phyloP scores from a whole-genome alignment of 1,284 basidiomycete genomes.

The Ustilago loliicola region DNA sequence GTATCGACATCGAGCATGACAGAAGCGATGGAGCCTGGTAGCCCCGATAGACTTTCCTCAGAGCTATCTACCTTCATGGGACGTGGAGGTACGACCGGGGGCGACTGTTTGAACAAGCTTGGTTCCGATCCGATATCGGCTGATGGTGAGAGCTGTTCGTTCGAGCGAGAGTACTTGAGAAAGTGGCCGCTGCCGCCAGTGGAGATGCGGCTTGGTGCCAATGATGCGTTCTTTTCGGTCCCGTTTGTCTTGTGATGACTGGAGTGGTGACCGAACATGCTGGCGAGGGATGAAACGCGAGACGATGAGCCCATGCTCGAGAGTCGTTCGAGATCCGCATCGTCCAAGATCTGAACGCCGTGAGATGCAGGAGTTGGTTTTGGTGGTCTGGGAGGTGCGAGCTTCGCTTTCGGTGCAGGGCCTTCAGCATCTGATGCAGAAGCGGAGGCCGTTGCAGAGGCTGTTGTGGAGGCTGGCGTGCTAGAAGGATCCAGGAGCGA shows the following conservation, averaged over 20 bases:
- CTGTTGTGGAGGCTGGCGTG: constrained; percentile 18
- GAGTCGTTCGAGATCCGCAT: constrained; percentile 47
- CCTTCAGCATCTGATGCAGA: constrained; percentile 42
- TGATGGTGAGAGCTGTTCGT: constrained; percentile 43
- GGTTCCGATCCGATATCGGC: constrained; percentile 9
- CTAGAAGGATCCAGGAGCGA: constrained; percentile 13
- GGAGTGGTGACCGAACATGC: constrained; percentile 29
- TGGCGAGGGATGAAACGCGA: constrained; percentile 38
- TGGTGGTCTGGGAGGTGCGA: constrained; percentile 38
- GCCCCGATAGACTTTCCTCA: constrained; percentile 24
- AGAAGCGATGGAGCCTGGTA: constrained; percentile 33
- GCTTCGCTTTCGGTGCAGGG: constrained; percentile 19
- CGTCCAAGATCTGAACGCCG: constrained; percentile 43
- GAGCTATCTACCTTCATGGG: constrained; percentile 42
- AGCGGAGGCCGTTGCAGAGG: constrained; percentile 32
- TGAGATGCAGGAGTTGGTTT: constrained; percentile 30
- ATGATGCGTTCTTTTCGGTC: not conserved
- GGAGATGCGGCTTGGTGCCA: constrained; percentile 24
- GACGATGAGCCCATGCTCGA: constrained; percentile 20
- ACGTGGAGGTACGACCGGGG: constrained; percentile 36
- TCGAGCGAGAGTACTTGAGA: constrained; percentile 49
- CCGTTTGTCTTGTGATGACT: constrained; percentile 10
- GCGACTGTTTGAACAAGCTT: constrained; percentile 29
- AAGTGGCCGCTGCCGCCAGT: constrained; percentile 30
- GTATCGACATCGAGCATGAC: constrained; percentile 22